Base-by-base conservation (phyloP, 2,329 filamentous ascomycete species). In the Xylariaceae sp. region DNA sequence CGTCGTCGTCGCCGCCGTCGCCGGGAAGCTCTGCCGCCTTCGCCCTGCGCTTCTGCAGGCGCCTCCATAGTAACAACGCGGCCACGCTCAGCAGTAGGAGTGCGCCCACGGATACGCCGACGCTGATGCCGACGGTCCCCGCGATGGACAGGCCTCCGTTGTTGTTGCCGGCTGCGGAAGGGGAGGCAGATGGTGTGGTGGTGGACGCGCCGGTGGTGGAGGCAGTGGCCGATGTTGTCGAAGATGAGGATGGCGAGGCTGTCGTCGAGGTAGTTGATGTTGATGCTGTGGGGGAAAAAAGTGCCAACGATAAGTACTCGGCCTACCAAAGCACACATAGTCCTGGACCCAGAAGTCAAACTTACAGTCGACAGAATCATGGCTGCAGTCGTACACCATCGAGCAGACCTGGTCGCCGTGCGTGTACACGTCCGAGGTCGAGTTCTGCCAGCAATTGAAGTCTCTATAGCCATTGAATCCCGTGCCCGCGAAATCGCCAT, bases 401-500 rank as follows among this genome's bases (percentile, higher is more conserved):
- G 45, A 47, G 39, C 57, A 60, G 7, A 30, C 38, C 11, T 39
- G 46, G 11, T 37, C 39, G 19, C 44, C 42, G 17, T 50, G 50
- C 4, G n/a, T 36, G 25, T 57, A 59, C 15, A 55, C 33, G 10
- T 46, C 33, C n/a, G 30, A 25, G 17, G 36, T 15, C n/a, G 44
- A 47, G 14, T 19, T 42, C 36, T 54, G 47, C 46, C 51, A 59
- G 34, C 57, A 60, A 2, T 38, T 44, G 29, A 58, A 59, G 13
- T 40, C 39, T 3, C 39, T 44, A 26, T 52, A 59, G 2, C 49
- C 55, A 30, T 60, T 60, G 29, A 49, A 24, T 5, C 53, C 57
- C 1, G 37, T 50, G 4, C 57, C 57, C 2, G 56, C 54, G 18
- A 45, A 54, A 24, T 50, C 39, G 10, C 51, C 54, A 1, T 55